Base-by-base conservation (phyloP, 306 rosid species). In the Dalbergia cultrata region DNA sequence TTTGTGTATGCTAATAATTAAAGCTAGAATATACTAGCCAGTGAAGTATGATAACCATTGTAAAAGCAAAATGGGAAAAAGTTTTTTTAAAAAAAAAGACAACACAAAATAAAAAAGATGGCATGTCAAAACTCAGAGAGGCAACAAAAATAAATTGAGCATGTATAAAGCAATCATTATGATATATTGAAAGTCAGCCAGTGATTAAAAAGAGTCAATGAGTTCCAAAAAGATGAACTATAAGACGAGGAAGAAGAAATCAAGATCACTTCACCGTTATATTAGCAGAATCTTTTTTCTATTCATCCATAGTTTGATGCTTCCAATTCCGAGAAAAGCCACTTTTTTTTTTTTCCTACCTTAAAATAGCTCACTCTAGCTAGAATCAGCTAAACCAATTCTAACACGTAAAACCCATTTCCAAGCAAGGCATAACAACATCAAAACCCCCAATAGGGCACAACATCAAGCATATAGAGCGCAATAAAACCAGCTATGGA, bases 1-100 rank as follows among this genome's bases (percentile, higher is more conserved):
- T 80, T 63, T 14, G 54, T 17, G 76, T 39, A 62, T 1, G 8
- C 58, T 54, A 14, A 57, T 37, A 26, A 50, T 41, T 22, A 22
- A 31, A 52, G 13, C 31, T 35, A 67, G 35, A 80, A 3, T 18
- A 43, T 57, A 52, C 66, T 13, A 56, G 72, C 73, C 35, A 77
- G 56, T 12, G 13, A 39, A 66, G 31, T 35, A 22, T 16, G 50
- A 21, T 53, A 33, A 26, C 39, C 39, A 49, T 39, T 54, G 49
- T 39, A 35, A 13, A 44, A 17, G 72, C 13, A 0, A 57, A 54
- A 26, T 3, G 37, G n/a, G 11, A n/a, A 50, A 5, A 67, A 54
- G 0, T 34, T n/a, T n/a, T n/a, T n/a, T n/a, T n/a, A 0, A 44
- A 13, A 45, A 13, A 61, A 18, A 60, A 19, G 1, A 26, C 1